Evolutionary conservation across 2,329 filamentous ascomycete genomes (phyloP).

Genomic region (Cryphonectria naterciae): DNA sequence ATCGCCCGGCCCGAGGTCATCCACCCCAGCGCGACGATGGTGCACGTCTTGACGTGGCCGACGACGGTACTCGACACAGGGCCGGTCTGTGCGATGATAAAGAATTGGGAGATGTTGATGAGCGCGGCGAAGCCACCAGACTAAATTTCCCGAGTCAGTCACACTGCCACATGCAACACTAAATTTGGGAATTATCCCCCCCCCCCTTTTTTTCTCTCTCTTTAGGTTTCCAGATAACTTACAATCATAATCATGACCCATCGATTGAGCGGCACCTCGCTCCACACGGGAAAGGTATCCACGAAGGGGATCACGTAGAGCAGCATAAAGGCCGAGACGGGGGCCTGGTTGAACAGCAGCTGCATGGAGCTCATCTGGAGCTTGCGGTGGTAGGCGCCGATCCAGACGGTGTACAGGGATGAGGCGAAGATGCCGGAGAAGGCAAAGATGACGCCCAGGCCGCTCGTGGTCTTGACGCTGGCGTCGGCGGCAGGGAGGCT

Average conservation of each 20-base stretch:
- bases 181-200: neutral
- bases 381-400: slow-evolving; percentile 67
- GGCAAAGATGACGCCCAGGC: slow-evolving; percentile 66
- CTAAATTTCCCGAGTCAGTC: slow-evolving; percentile 40
- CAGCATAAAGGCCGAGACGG: slow-evolving; percentile 63
- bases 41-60: slow-evolving; percentile 68
- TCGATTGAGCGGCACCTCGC: slow-evolving; percentile 51
- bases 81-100: slow-evolving; percentile 64
- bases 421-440: slow-evolving; percentile 67
- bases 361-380: slow-evolving; percentile 71
- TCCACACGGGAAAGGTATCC: slow-evolving; percentile 64
- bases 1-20: slow-evolving; percentile 57
- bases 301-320: slow-evolving; percentile 69
- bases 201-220: neutral
- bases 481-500: slow-evolving; percentile 54
- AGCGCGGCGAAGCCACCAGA: slow-evolving; percentile 66
- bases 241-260: slow-evolving; percentile 66
- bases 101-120: slow-evolving; percentile 68
- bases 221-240: slow-evolving; percentile 33
- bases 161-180: neutral
- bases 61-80: slow-evolving; percentile 69
- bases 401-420: slow-evolving; percentile 71
- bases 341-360: slow-evolving; percentile 70
- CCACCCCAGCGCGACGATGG: slow-evolving; percentile 68
- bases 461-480: slow-evolving; percentile 58